Evolutionary conservation across 176 grass and related monocot genomes (phyloP).

Genomic region (Hordeum marinum): DNA sequence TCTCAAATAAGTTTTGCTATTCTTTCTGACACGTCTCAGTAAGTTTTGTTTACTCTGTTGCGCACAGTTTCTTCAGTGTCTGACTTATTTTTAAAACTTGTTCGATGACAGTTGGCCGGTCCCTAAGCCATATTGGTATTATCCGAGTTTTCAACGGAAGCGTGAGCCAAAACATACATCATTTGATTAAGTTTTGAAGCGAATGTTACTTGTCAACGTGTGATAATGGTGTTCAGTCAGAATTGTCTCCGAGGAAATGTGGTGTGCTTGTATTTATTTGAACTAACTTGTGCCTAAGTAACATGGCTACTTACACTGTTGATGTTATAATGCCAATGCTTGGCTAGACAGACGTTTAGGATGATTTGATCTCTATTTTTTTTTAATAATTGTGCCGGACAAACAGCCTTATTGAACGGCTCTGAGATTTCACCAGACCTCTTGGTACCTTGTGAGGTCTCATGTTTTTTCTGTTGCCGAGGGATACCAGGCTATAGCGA

Average conservation of each 20-base stretch:
- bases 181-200: neutral
- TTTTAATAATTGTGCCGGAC: no score
- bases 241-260: neutral
- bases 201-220: neutral
- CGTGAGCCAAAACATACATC: neutral
- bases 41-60: neutral
- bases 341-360: no score
- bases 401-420: no score
- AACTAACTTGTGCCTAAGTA: no score
- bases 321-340: no score
- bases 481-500: no score
- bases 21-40: neutral
- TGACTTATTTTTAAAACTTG: neutral
- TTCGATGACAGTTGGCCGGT: neutral
- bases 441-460: no score
- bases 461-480: no score
- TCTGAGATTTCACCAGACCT: no score
- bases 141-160: neutral
- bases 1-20: neutral
- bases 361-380: no score
- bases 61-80: neutral
- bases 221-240: neutral
- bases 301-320: no score
- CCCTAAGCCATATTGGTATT: neutral
- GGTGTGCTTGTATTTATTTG: no score